These are phyloP conservation scores for Ichthyophthirius multifiliis DNA, from an alignment of 169 alveolate genomes.

Conservation along the genomic window DNA sequence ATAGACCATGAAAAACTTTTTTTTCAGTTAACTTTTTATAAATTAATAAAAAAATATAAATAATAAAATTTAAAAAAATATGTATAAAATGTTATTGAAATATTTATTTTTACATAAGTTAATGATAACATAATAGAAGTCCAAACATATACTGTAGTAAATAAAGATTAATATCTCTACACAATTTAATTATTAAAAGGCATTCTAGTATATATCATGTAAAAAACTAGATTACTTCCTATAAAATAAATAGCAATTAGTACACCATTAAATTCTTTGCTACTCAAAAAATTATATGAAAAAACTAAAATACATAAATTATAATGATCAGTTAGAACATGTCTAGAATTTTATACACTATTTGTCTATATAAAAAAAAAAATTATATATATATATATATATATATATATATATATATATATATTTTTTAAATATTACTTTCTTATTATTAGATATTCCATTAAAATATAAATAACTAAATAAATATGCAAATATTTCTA, in stretches of 20 bases:
- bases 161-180: background rate
- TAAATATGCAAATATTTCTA: background rate
- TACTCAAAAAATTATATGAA: constrained; percentile 10
- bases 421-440: background rate
- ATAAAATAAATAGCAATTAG: background rate
- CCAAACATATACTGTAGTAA: background rate
- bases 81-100: background rate
- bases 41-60: no score
- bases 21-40: background rate
- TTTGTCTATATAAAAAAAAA: background rate
- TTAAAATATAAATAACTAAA: background rate
- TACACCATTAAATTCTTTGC: constrained; percentile 10
- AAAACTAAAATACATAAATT: background rate
- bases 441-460: background rate
- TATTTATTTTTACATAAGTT: background rate
- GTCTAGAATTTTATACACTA: background rate
- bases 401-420: no score
- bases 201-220: background rate
- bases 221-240: background rate
- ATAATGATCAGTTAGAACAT: background rate
- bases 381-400: no score
- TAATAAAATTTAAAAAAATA: no score
- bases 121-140: background rate
- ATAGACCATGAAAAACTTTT: background rate
- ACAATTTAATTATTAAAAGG: background rate